Evolutionary conservation across 352 stramenopile species (phyloP).

Genomic region (Phytopythium oedochilum): DNA sequence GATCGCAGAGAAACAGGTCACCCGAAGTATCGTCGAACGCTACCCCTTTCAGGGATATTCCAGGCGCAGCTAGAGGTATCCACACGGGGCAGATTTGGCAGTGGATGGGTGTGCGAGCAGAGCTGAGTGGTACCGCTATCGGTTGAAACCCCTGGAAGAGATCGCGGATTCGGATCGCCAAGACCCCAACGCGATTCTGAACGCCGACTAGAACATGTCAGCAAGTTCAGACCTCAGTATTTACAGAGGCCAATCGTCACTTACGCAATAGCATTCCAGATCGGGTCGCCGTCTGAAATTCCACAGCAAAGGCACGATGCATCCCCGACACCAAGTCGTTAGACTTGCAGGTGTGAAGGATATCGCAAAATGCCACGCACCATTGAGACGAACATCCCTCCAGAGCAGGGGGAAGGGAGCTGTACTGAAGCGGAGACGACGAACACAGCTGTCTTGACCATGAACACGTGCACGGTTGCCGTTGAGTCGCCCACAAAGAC

Average conservation of each 20-base stretch:
- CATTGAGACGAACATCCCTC: too few relatives aligned
- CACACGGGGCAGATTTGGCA: neutral
- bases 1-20: slow-evolving; percentile 65
- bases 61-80: neutral
- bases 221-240: neutral
- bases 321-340: neutral
- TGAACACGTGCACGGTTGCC: slow-evolving; percentile 23
- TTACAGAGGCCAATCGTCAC: neutral
- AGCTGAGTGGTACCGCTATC: neutral
- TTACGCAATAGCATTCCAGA: slow-evolving; percentile 15
- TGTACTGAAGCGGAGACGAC: slow-evolving; percentile 12
- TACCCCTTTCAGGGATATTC: slow-evolving; percentile 8
- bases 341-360: neutral
- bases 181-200: slow-evolving; percentile 18
- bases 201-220: slow-evolving; percentile 22
- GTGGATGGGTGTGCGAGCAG: slow-evolving; percentile 6
- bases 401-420: too few relatives aligned
- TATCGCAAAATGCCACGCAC: neutral
- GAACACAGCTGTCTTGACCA: slow-evolving; percentile 14
- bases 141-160: slow-evolving; percentile 29
- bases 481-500: slow-evolving; percentile 32
- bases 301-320: neutral
- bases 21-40: slow-evolving; percentile 44
- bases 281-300: slow-evolving; percentile 5
- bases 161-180: slow-evolving; percentile 22